phyloP scores from a whole-genome alignment of 148 eudicot species.

The Dianthus caryophyllus region DNA sequence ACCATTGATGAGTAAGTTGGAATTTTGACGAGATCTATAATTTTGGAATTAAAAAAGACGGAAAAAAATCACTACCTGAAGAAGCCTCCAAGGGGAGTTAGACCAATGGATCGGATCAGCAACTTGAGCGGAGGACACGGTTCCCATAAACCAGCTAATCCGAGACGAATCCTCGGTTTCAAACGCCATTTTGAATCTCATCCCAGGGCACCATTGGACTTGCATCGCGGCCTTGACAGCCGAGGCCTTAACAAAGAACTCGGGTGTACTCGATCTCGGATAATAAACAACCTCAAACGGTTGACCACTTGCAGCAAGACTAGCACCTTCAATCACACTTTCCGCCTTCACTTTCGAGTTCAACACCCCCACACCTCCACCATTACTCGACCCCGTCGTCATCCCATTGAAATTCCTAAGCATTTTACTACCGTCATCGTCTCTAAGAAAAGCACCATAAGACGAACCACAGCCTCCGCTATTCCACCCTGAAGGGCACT shows the following conservation, averaged over 20 bases:
- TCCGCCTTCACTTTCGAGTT: slow-evolving; percentile 39
- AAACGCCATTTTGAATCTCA: slow-evolving; percentile 98
- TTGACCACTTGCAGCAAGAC: slow-evolving; percentile 55
- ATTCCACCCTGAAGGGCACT: slow-evolving; percentile 49
- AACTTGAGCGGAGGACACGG: slow-evolving; percentile 70
- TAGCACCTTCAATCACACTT: slow-evolving; percentile 57
- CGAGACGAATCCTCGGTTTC: slow-evolving; percentile 98
- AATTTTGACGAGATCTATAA: neutral
- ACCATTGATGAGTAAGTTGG: neutral
- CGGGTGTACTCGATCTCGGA: slow-evolving; percentile 85
- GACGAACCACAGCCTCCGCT: slow-evolving; percentile 33
- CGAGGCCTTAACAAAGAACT: slow-evolving; percentile 77
- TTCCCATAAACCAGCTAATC: slow-evolving; percentile 99
- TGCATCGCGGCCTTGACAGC: slow-evolving; percentile 64
- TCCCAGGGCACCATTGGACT: slow-evolving; percentile 77
- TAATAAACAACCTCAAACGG: slow-evolving; percentile 86
- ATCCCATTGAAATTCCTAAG: slow-evolving; percentile 25
- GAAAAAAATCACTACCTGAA: slow-evolving; percentile 60
- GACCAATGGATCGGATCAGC: slow-evolving; percentile 83
- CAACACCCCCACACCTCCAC: slow-evolving; percentile 2
- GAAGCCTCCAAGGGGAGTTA: slow-evolving; percentile 91
- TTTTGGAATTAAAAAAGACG: neutral
- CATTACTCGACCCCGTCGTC: slow-evolving; percentile 6
- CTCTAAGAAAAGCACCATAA: slow-evolving; percentile 33
- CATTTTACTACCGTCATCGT: slow-evolving; percentile 26